Evolutionary conservation across 441 rosid species (phyloP).

Genomic region (Gossypium schwendimanii): DNA sequence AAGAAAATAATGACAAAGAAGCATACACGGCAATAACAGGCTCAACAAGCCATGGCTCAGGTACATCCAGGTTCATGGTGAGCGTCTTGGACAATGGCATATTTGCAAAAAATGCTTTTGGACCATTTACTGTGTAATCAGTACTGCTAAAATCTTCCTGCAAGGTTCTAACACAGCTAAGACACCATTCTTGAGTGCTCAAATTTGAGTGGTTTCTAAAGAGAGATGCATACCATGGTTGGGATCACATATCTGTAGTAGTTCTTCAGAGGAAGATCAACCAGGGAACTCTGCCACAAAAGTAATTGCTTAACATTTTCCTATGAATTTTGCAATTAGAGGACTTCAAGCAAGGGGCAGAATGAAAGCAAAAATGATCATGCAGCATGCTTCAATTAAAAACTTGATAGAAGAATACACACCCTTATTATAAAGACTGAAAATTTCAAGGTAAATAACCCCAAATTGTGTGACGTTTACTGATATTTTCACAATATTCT

Average conservation of each 20-base stretch:
- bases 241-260: constrained; percentile 97
- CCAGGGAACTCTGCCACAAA: constrained; percentile 85
- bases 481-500: neutral
- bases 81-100: constrained; percentile 99
- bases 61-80: constrained; percentile 99
- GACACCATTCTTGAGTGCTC: constrained; percentile 21
- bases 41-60: constrained; percentile 99
- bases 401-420: neutral
- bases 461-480: neutral
- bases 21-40: constrained; percentile 94
- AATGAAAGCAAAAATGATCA: neutral
- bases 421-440: neutral
- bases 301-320: neutral
- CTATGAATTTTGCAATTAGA: neutral
- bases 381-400: neutral
- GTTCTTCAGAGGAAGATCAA: constrained; percentile 93
- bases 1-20: constrained; percentile 18
- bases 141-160: constrained; percentile 94
- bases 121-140: constrained; percentile 67
- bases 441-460: neutral
- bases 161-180: constrained; percentile 27
- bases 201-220: constrained; percentile 15
- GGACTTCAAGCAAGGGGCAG: constrained; percentile 1
- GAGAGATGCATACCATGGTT: constrained; percentile 48
- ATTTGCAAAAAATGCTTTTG: constrained; percentile 90